These are phyloP conservation scores for Favolaschia claudopus DNA, from an alignment of 768 basidiomycete species.

Conservation along the genomic window DNA sequence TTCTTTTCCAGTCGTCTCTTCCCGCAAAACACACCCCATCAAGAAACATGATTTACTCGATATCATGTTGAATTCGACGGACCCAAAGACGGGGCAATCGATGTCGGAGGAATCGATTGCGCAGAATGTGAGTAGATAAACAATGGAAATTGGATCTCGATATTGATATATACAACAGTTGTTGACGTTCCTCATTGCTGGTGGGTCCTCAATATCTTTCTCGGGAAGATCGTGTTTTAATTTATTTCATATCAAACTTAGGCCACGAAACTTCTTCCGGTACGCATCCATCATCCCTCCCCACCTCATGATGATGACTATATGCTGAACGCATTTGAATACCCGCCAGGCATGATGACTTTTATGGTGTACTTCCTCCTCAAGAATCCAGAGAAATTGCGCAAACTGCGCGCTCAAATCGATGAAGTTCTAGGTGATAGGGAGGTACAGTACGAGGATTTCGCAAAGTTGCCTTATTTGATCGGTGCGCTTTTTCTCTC, in stretches of 20 bases:
- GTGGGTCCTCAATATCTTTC: conserved; percentile 26
- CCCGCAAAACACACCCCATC: conserved; percentile 45
- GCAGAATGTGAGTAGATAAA: conserved; percentile 42
- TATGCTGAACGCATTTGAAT: too few relatives aligned
- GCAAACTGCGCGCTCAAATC: conserved; percentile 54
- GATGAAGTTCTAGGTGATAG: conserved; percentile 53
- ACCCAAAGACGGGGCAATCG: conserved; percentile 51
- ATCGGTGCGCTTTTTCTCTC: conserved; percentile 44
- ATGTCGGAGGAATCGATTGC: conserved; percentile 51
- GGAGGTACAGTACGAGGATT: conserved; percentile 45
- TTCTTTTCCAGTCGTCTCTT: conserved; percentile 45
- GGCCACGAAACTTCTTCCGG: conserved; percentile 38
- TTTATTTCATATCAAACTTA: not conserved
- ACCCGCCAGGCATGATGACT: conserved; percentile 49
- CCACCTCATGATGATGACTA: conserved; percentile 30
- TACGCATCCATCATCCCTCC: not conserved
- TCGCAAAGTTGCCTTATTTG: conserved; percentile 53
- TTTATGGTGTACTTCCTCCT: conserved; percentile 55
- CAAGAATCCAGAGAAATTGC: conserved; percentile 50
- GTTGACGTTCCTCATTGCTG: conserved; percentile 59
- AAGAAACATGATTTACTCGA: conserved; percentile 54
- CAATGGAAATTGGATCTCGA: not conserved
- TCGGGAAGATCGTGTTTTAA: too few relatives aligned
- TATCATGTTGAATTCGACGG: conserved; percentile 53
- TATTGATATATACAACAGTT: conserved; percentile 33